These are phyloP conservation scores for Ettlia oleoabundans DNA, from an alignment of 139 green algal species.

Conservation along the genomic window DNA sequence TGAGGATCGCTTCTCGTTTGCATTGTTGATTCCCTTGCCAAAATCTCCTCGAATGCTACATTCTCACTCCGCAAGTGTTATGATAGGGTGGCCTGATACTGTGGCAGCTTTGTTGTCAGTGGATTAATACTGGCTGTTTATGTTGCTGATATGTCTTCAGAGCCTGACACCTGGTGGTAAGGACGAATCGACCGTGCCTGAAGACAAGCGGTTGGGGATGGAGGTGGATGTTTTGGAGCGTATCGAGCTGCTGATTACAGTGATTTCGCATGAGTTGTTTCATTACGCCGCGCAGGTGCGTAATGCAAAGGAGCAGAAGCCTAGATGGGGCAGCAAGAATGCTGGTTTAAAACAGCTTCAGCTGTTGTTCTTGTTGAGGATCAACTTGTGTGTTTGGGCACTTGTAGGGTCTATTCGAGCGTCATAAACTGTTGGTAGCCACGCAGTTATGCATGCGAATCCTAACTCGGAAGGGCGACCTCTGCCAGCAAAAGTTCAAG, in stretches of 20 bases:
- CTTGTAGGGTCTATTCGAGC: slow-evolving; percentile 92
- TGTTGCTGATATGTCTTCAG: too few species aligned
- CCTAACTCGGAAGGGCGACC: slow-evolving; percentile 69
- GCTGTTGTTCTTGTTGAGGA: too few species aligned
- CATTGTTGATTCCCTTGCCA: neutral
- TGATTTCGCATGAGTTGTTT: slow-evolving; percentile 75
- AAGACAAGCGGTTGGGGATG: slow-evolving; percentile 37
- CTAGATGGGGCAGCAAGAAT: neutral
- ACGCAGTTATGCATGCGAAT: slow-evolving; percentile 90
- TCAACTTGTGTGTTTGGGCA: too few species aligned
- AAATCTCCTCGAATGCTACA: too few species aligned
- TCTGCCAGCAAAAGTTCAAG: slow-evolving; percentile 81
- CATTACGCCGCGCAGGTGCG: slow-evolving; percentile 12
- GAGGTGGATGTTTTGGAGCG: slow-evolving; percentile 68
- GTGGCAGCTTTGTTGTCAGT: too few species aligned
- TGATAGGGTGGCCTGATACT: too few species aligned
- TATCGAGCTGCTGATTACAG: slow-evolving; percentile 81
- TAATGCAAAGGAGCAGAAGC: neutral
- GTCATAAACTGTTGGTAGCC: slow-evolving; percentile 93
- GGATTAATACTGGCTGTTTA: too few species aligned
- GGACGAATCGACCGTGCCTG: slow-evolving; percentile 34
- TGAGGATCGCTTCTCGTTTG: neutral
- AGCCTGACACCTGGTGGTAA: slow-evolving; percentile 40
- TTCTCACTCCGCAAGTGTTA: too few species aligned
- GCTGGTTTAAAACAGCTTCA: too few species aligned